Evolutionary conservation across 192 early-diverging fungal genomes (phyloP), one percentile per base, ranked within the genome.

Genomic region (Backusella tuberculispora): DNA sequence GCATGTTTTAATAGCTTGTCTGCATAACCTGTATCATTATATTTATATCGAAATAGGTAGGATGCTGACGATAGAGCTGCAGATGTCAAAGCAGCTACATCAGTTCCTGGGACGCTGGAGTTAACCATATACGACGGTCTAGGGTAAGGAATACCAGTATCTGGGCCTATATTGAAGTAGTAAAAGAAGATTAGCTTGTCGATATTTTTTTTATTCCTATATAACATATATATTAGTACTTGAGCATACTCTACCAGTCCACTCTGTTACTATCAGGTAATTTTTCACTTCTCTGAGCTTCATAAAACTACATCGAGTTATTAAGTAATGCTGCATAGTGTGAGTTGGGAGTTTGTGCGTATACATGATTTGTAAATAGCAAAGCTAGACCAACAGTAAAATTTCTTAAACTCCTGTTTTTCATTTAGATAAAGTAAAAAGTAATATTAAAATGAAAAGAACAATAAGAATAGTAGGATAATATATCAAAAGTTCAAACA

Each of bases 21-120:
- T 1, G 83, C 76, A 60, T 86, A 86, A 8, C 73, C 41, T 4
- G 75, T 53, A 53, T 86, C 77, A 46, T 86, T 84, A 37, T 81
- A 73, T 68, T 80, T 78, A 53, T 79, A 72, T n/a, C 81, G 79
- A 69, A 87, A 88, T 15, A 88, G 70, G 19, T 85, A 69, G 13
- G 86, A 78, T 10, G 83, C 78, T 4, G 85, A 53, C 13, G 86
- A 84, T 60, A 88, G 76, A 8, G 86, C 86, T 0, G 86, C 83
- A 0, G 86, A 83, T 14, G 83, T 79, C 72, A 81, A 73, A 3
- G 81, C 85, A 26, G 75, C 81, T 19, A 77, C 83, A 74, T 87
- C 86, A 10, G 85, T 84, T 74, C 86, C 86, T 50, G 78, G 85
- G 5, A 21, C 44, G 19, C 64, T 79, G 50, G 29, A 65, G 68